A percentile compares a stretch with the other conserved stretches of the same genome.
phyloP scores from a whole-genome alignment of 2,329 filamentous ascomycete species.

The Ophiocordyceps sinensis region DNA sequence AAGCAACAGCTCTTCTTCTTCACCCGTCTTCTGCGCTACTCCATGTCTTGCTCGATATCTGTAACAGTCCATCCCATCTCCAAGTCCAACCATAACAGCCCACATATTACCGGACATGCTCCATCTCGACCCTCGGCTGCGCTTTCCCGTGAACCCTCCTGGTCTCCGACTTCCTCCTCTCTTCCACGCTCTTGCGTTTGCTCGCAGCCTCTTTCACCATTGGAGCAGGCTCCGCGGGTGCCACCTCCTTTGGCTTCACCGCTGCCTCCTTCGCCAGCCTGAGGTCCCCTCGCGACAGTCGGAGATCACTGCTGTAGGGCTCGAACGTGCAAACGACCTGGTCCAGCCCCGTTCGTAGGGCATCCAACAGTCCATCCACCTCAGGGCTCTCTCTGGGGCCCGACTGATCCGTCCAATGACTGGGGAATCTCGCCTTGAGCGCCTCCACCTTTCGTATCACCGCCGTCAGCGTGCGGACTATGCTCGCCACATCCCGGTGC shows the following conservation, averaged over 20 bases:
- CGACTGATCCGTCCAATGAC: conserved; percentile 69
- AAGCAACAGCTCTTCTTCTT: too few relatives aligned
- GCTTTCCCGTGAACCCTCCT: conserved; percentile 8
- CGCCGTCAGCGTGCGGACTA: conserved; percentile 58
- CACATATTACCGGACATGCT: conserved; percentile 9
- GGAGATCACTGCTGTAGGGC: conserved; percentile 56
- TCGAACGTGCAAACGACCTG: conserved; percentile 59
- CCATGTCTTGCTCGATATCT: too few relatives aligned
- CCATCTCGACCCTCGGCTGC: conserved; percentile 13
- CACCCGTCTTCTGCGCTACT: too few relatives aligned
- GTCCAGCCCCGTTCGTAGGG: conserved; percentile 49
- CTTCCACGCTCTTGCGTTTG: conserved; percentile 11
- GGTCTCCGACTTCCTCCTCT: conserved; percentile 7
- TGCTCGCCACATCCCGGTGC: conserved; percentile 61
- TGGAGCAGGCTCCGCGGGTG: neutral
- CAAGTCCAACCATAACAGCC: neutral
- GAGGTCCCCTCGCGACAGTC: conserved; percentile 57
- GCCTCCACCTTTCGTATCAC: conserved; percentile 55
- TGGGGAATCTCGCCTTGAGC: conserved; percentile 43
- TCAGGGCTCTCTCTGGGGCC: conserved; percentile 42
- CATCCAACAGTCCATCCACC: conserved; percentile 54
- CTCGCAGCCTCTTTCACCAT: conserved; percentile 5
- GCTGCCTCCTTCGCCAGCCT: conserved; percentile 56
- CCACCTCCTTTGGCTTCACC: conserved; percentile 13
- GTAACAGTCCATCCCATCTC: neutral